Evolutionary conservation across 2,329 filamentous ascomycete genomes (phyloP), one percentile per base, ranked within the genome.

Genomic region (Macrophomina pseudophaseolina): DNA sequence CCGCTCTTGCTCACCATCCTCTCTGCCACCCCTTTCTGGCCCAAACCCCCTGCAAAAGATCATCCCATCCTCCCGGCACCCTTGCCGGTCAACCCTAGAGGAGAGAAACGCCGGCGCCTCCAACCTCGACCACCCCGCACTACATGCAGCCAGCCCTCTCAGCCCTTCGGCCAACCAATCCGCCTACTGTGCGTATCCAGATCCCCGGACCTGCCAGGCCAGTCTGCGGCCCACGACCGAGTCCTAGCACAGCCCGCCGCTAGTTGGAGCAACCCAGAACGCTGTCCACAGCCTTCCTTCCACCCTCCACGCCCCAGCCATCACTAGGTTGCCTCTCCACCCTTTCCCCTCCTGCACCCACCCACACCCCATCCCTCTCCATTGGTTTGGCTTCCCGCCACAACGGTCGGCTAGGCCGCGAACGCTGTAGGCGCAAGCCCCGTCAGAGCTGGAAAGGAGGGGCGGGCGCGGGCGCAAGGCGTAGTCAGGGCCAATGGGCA

Each of bases 101-200:
- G 58, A 62, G 42, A 51, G 44, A 54, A 54, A 40, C 52, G 52
- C 52, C 52, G 23, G 48, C 23, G 48, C 48, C 16, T 48, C n/a
- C 16, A 14, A 42, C n/a, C 56, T 48, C 44, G 42, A 32, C 58
- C 56, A 62, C 58, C 58, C 58, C 58, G 58, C 58, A 62, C 44
- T 35, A 28, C 44, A 6, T 28, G 42, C 42, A 49, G 44, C 58
- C 42, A 62, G 16, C 30, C n/a, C 33, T 14, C 52, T 38, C 33
- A 18, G n/a, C 33, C 32, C 32, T n/a, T 18, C 23, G 35, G 28
- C 52, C 52, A 54, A 54, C 33, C 52, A 54, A 30, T 14, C 30
- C 28, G n/a, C n/a, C 28, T 12, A 33, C 28, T 8, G 28, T 2
- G n/a, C n/a, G 42, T 44, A 44, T 18, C 52, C 52, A 54, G 33